Base-by-base conservation (phyloP, 495 filamentous ascomycete species). In the Annulohypoxylon bovei region DNA sequence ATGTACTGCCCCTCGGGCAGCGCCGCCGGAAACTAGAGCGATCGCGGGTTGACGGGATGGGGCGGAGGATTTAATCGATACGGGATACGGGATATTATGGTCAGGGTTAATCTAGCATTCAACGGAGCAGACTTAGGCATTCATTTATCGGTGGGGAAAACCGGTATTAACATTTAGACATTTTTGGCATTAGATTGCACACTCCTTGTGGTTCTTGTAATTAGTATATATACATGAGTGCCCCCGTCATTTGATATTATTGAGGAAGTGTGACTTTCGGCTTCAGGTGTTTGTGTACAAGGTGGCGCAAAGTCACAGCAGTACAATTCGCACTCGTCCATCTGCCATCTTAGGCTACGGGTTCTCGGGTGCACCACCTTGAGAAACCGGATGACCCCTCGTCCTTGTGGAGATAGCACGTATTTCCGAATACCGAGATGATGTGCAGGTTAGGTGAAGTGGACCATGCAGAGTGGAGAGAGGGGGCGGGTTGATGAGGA, bases 1-100 rank as follows among this genome's bases (percentile, higher is more conserved):
- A 54, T 71, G 23, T 27, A 20, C 16, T 71, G 67, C 68, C 16
- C 61, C 16, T 23, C 53, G 32, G 44, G 44, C 32, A 20, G 46
- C 22, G 54, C 63, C 6, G 18, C 2, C 39, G 20, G 32, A 57
- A 40, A 42, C 35, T 28, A 53, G 11, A 25, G 16, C 6, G 23
- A 8, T 32, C 14, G 16, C 49, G 49, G 9, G 3, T 53, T 0
- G 4, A 16, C 32, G 49, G 23, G 2, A 2, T 32, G 11, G 14
- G 25, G 16, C n/a, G 27, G 6, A 16, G 25, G 25, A n/a, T 18
- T 16, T 53, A 28, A 32, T 28, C 9, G 28, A 53, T 53, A 53
- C 1, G 18, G 40, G 16, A 49, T 37, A 6, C 6, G 8, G 12
- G 7, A 25, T 42, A 22, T 54, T 16, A 39, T 40, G 22, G 44